Base-by-base conservation (phyloP, 148 eudicot species). In the Fagopyrum esculentum region DNA sequence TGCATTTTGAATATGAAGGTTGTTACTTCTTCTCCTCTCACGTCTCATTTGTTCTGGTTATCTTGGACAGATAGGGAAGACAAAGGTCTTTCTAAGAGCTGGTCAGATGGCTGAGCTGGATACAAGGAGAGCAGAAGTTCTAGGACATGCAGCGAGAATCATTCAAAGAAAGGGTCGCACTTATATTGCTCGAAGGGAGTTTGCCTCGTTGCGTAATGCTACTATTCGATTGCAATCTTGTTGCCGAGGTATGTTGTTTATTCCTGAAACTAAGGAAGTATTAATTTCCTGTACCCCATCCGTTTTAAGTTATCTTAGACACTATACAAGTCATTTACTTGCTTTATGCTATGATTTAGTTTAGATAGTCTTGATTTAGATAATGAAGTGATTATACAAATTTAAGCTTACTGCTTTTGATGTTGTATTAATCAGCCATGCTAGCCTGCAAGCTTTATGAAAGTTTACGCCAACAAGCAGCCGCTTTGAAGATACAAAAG, bases 101-200 rank as follows among this genome's bases (percentile, higher is more conserved):
- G 99, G 99, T 50, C 99, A 96, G 84, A 96, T 96, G 99, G 99
- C 99, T 68, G 99, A 96, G 81, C 81, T 96, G 74, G 99, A 96
- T 78, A 85, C 99, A 13, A 90, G 91, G 80, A 90, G 99, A 80
- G 82, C 93, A 73, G 99, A 92, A 85, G 92, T 90, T 77, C 90
- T 96, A 80, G 98, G 93, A 45, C 87, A 82, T 78, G 99, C 98
- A 12, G 99, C 99, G 30, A 90, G 85, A 81, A 87, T 78, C 48
- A 90, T 96, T 80, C 99, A 96, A 84, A 88, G 99, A 79, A 84
- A 87, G 77, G 91, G 83, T 54, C 91, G 94, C 72, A 91, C 99
- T 75, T 91, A 88, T 80, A 87, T 96, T 81, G 91, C 94, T 78
- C 90, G 97, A 71, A 90, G 86, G 81, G 97, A 92, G 77, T 96